Evolutionary conservation across 1,139 yeast genomes (phyloP), one percentile per base, ranked within the genome.

Genomic region (Kodamaea anthophila): DNA sequence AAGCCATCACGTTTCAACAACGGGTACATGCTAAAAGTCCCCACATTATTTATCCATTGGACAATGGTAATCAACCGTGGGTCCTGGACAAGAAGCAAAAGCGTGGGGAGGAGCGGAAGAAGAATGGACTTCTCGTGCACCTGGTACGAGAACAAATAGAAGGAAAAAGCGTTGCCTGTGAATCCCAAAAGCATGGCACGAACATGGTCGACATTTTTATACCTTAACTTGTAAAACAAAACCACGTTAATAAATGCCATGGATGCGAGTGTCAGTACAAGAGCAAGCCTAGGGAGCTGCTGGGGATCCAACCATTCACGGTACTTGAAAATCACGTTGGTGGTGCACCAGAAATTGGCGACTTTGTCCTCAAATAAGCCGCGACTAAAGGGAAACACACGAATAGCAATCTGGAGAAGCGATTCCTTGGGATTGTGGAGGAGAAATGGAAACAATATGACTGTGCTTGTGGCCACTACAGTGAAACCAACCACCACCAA

Each of bases 341-440:
- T 63, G 7, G 94, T 80, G 53, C 98, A 88, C 99, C 99, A 91
- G 46, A 91, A 80, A 49, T 88, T 91, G 29, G 96, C 96, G 9
- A 93, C 98, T 53, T 91, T 91, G 51, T 91, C 98, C 54, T 91
- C 98, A 66, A 93, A 91, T n/a, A 93, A 67, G 0, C 98, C 98
- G 49, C 98, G 70, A 28, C 76, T 74, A 47, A 91, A 88, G 2
- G 99, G 98, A 54, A 91, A 91, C 18, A 91, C 80, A 41, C 98
- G 70, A 28, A 65, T 55, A 12, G 85, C 56, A 26, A 61, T 66
- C 53, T 55, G 74, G 33, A 35, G 22, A 13, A 38, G 28, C 15
- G 30, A 29, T 11, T 26, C 29, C 4, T 13, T 27, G 2, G 46
- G 42, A 13, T 38, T 43, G 6, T 34, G 28, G 9, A 72, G 31